These are phyloP conservation scores for Arachnopeziza araneosa DNA, from an alignment of 2,329 filamentous ascomycete genomes.

Conservation along the genomic window DNA sequence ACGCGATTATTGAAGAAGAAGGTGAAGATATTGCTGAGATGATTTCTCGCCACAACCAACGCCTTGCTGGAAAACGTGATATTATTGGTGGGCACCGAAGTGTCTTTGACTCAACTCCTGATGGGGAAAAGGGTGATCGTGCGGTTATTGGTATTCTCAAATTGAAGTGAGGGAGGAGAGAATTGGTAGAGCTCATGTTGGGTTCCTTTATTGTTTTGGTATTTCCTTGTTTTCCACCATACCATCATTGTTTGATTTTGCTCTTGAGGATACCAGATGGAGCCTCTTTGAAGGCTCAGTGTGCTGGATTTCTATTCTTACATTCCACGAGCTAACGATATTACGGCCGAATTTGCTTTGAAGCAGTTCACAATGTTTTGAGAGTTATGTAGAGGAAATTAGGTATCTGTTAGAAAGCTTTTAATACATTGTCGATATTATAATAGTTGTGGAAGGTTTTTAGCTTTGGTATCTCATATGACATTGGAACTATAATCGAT, in stretches of 20 bases:
- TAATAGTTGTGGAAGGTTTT: background rate
- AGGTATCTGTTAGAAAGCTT: background rate
- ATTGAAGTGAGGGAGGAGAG: background rate
- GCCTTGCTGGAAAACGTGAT: background rate
- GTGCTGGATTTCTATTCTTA: background rate
- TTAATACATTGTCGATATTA: background rate
- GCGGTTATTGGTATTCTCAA: background rate
- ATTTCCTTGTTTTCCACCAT: background rate
- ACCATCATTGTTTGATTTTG: background rate
- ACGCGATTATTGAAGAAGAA: background rate
- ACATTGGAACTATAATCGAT: too few relatives aligned
- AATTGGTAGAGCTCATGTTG: background rate
- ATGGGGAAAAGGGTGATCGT: background rate
- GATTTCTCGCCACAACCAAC: background rate
- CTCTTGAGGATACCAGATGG: background rate
- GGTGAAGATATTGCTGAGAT: background rate
- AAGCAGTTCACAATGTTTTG: background rate
- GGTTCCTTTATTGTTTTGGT: background rate
- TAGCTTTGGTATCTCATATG: background rate
- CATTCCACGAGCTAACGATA: background rate
- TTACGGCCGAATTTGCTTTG: background rate
- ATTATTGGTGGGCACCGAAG: background rate
- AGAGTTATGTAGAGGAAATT: background rate
- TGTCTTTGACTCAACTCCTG: background rate
- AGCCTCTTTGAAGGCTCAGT: background rate